These are phyloP conservation scores for Neoboletus brunneissimus DNA, from an alignment of 768 basidiomycete species.

Conservation along the genomic window DNA sequence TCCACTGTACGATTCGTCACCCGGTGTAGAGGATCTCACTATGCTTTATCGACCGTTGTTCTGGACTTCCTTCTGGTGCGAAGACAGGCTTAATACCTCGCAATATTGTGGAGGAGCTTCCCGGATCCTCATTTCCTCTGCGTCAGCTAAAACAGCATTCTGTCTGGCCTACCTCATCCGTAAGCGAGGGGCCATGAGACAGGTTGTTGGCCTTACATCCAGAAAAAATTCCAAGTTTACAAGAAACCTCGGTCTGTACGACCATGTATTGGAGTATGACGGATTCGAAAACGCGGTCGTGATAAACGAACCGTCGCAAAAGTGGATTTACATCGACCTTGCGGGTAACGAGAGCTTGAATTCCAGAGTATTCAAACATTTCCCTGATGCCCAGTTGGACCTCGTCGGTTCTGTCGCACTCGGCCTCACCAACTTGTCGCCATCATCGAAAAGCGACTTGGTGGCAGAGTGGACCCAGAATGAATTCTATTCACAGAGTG, in stretches of 20 bases:
- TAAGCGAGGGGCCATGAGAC: conserved; percentile 41
- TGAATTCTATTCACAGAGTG: conserved; percentile 23
- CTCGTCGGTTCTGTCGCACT: conserved; percentile 46
- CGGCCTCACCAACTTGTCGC: conserved; percentile 56
- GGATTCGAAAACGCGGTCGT: conserved; percentile 34
- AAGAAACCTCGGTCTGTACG: conserved; percentile 49
- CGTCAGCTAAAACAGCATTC: conserved; percentile 72
- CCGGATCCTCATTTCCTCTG: conserved; percentile 59
- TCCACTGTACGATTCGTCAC: conserved; percentile 50
- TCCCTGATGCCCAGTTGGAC: conserved; percentile 21
- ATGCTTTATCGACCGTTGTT: conserved; percentile 74
- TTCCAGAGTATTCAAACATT: conserved; percentile 39
- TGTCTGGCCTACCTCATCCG: conserved; percentile 60
- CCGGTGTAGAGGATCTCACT: conserved; percentile 53
- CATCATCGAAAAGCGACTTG: conserved; percentile 35
- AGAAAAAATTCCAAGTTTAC: conserved; percentile 54
- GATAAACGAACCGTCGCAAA: conserved; percentile 31
- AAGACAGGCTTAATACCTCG: conserved; percentile 60
- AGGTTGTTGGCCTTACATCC: conserved; percentile 62
- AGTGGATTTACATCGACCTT: conserved; percentile 63
- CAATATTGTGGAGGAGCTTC: conserved; percentile 48
- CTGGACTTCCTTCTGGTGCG: conserved; percentile 75
- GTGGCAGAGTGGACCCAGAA: conserved; percentile 41
- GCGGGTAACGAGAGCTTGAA: conserved; percentile 58
- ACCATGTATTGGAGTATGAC: conserved; percentile 57